Evolutionary conservation across 495 filamentous ascomycete species (phyloP).

Genomic region (Penicillium maclennaniae): DNA sequence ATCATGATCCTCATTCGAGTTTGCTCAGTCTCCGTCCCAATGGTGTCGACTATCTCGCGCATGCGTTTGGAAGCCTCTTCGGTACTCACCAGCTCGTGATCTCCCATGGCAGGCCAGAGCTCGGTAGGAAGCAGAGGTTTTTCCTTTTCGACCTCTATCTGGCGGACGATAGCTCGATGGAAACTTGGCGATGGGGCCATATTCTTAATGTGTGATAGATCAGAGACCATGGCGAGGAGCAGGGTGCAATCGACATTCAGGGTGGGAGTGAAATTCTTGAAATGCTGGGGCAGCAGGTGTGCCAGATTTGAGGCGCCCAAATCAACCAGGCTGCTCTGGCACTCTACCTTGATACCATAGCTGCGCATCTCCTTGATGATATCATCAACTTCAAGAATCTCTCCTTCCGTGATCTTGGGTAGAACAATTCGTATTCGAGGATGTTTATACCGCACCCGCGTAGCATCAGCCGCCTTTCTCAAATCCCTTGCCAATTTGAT

Average conservation of each 20-base stretch:
- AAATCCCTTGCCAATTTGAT: slow-evolving; percentile 55
- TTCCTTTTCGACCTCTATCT: slow-evolving; percentile 60
- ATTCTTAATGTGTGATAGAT: slow-evolving; percentile 57
- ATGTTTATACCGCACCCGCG: slow-evolving; percentile 53
- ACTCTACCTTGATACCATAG: slow-evolving; percentile 53
- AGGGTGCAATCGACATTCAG: slow-evolving; percentile 75
- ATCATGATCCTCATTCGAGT: slow-evolving; percentile 53
- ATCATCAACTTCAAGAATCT: slow-evolving; percentile 50
- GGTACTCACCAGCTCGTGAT: slow-evolving; percentile 56
- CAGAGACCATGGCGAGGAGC: slow-evolving; percentile 66
- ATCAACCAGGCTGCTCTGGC: slow-evolving; percentile 28
- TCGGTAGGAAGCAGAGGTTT: slow-evolving; percentile 56
- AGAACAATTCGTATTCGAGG: slow-evolving; percentile 60
- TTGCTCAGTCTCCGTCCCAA: slow-evolving; percentile 62
- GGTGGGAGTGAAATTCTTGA: slow-evolving; percentile 51
- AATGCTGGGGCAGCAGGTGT: slow-evolving; percentile 51
- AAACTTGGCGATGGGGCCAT: slow-evolving; percentile 38
- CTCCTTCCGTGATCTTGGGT: slow-evolving; percentile 50
- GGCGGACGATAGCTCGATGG: slow-evolving; percentile 55
- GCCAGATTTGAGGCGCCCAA: slow-evolving; percentile 30
- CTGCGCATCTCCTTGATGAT: slow-evolving; percentile 54
- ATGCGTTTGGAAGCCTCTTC: slow-evolving; percentile 58
- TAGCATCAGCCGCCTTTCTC: slow-evolving; percentile 47
- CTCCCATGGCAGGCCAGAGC: slow-evolving; percentile 60
- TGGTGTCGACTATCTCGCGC: slow-evolving; percentile 61